Percentiles rank a stretch among this genome's conserved stretches.
Conservation (phyloP, 352 stramenopile species). For the Thraustochytrium striatum region DNA sequence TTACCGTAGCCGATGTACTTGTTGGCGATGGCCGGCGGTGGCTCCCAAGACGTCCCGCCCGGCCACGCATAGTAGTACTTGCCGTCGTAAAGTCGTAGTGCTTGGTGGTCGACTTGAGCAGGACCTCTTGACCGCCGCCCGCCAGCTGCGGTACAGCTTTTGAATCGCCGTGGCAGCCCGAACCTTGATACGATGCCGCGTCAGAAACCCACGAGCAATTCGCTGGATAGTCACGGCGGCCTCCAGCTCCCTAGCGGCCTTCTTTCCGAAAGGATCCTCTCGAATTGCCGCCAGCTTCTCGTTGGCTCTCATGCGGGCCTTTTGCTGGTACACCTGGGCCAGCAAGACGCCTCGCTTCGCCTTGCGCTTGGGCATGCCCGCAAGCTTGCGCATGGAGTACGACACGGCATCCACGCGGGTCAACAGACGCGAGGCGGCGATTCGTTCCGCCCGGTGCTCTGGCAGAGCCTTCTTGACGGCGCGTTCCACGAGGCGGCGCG, state of each 20-base stretch:
- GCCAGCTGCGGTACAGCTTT: neutral
- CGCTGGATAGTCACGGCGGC: slow-evolving; percentile 14
- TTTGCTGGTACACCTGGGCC: too few relatives aligned
- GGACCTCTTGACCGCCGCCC: neutral
- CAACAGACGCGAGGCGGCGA: too few relatives aligned
- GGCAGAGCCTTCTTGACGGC: too few relatives aligned
- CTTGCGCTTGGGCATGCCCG: too few relatives aligned
- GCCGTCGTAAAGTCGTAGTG: slow-evolving; percentile 23
- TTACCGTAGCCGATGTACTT: slow-evolving; percentile 25
- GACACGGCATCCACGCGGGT: too few relatives aligned
- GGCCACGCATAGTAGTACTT: slow-evolving; percentile 41
- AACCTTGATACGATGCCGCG: neutral
- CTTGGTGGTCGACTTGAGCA: slow-evolving; percentile 9
- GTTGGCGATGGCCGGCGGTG: neutral
- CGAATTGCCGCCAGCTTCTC: neutral
- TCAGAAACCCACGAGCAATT: neutral
- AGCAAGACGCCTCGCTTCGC: too few relatives aligned
- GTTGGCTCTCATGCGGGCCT: too few relatives aligned
- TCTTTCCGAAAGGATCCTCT: neutral
- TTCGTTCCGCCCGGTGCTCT: too few relatives aligned
- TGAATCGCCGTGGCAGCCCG: neutral
- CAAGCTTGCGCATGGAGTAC: too few relatives aligned
- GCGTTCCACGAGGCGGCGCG: too few relatives aligned
- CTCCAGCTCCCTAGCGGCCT: neutral
- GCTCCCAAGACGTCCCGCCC: neutral